These are phyloP conservation scores for Acanthamoeba culbertsoni DNA, from an alignment of 208 protist species.

Conservation along the genomic window DNA sequence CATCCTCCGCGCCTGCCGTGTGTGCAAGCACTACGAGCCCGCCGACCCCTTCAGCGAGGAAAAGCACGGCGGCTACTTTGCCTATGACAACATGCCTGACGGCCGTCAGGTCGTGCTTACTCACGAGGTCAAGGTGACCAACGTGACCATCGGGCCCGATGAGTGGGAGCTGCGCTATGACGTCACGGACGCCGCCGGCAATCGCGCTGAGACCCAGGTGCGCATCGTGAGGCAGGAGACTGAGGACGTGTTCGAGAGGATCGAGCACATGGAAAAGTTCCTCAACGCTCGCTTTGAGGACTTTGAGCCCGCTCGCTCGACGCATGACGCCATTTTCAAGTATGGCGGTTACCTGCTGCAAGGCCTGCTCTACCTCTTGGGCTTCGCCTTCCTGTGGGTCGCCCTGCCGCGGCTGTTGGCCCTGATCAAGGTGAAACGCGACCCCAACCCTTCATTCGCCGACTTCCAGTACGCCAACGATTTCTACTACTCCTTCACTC, in stretches of 20 bases:
- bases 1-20: slow-evolving; percentile 4
- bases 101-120: background rate
- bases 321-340: background rate
- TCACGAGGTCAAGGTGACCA: background rate
- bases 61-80: slow-evolving; percentile 2
- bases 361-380: background rate
- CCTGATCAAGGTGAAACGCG: background rate
- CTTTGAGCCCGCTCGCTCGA: background rate
- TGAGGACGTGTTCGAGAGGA: background rate
- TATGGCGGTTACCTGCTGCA: background rate
- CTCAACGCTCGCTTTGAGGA: background rate
- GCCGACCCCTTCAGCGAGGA: background rate
- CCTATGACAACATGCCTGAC: slow-evolving; percentile 5
- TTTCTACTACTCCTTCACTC: background rate
- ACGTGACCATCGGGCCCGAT: background rate
- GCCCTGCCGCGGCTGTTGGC: background rate
- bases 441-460: background rate
- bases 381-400: background rate
- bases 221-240: background rate
- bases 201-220: background rate
- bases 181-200: slow-evolving; percentile 5
- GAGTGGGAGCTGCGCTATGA: background rate
- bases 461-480: slow-evolving; percentile 8
- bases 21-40: background rate
- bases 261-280: background rate